phyloP scores from a whole-genome alignment of 768 basidiomycete genomes.

The Serpula lacrymans region DNA sequence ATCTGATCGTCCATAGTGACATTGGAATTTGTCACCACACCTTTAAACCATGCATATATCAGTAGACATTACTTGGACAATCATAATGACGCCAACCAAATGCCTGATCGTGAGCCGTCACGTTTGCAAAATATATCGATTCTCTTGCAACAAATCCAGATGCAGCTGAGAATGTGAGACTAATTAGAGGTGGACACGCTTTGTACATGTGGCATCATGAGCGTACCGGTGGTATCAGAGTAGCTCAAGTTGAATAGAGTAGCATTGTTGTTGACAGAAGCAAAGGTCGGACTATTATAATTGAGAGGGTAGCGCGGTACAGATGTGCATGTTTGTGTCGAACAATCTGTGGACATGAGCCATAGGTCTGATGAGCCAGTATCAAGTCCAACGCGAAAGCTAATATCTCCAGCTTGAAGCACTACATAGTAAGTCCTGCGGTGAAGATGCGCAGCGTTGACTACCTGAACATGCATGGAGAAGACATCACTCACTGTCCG shows the following conservation, averaged over 20 bases:
- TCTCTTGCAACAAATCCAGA: slow-evolving; percentile 73
- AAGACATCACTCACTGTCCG: slow-evolving; percentile 34
- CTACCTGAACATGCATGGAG: background rate
- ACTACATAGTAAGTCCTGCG: slow-evolving; percentile 66
- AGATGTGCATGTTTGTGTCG: slow-evolving; percentile 46
- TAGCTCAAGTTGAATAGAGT: slow-evolving; percentile 61
- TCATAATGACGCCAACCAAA: slow-evolving; percentile 45
- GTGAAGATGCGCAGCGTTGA: slow-evolving; percentile 7
- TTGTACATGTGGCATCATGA: background rate
- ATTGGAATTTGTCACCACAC: slow-evolving; percentile 58
- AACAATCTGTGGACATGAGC: slow-evolving; percentile 64
- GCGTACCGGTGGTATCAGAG: slow-evolving; percentile 66
- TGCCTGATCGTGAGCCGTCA: slow-evolving; percentile 58
- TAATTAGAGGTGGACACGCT: background rate
- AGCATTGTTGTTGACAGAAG: slow-evolving; percentile 54
- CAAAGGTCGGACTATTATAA: slow-evolving; percentile 66
- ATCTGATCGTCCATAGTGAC: slow-evolving; percentile 58
- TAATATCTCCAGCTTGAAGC: slow-evolving; percentile 57
- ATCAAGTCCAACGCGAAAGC: slow-evolving; percentile 68
- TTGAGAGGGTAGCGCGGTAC: slow-evolving; percentile 70
- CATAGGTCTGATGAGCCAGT: slow-evolving; percentile 75
- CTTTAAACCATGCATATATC: slow-evolving; percentile 30
- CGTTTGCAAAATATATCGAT: slow-evolving; percentile 53
- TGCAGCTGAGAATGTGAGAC: slow-evolving; percentile 39
- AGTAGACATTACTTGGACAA: background rate